These are phyloP conservation scores for Globisporangium cylindrosporum DNA, from an alignment of 352 stramenopile species.

Conservation along the genomic window DNA sequence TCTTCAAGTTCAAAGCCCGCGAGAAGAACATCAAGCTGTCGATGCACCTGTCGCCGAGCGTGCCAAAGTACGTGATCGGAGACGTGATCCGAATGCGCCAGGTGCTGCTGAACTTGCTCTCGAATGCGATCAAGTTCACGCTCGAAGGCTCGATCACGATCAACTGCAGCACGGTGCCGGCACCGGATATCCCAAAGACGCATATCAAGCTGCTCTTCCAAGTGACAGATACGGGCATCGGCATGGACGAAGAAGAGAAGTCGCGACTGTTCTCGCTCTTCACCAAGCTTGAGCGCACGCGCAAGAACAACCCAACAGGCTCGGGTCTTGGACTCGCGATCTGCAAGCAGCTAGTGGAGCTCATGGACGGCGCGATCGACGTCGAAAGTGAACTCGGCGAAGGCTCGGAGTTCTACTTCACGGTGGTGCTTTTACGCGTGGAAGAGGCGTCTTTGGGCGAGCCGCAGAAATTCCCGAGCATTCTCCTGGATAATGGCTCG, in stretches of 20 bases:
- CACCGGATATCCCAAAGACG: constrained; percentile 46
- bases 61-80: constrained; percentile 55
- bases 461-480: constrained; percentile 37
- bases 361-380: constrained; percentile 70
- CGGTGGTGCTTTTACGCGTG: constrained; percentile 43
- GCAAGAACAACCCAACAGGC: constrained; percentile 67
- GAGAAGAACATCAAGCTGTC: constrained; percentile 84
- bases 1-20: constrained; percentile 78
- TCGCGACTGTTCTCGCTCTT: constrained; percentile 63
- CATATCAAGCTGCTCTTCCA: constrained; percentile 67
- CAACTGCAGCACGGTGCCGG: constrained; percentile 53
- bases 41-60: constrained; percentile 45
- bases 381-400: constrained; percentile 64
- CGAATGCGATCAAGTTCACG: constrained; percentile 82
- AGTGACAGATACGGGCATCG: constrained; percentile 68
- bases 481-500: constrained; percentile 20
- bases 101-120: constrained; percentile 71
- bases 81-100: constrained; percentile 67
- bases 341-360: constrained; percentile 70
- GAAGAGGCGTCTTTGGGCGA: constrained; percentile 47
- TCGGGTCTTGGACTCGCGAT: constrained; percentile 68
- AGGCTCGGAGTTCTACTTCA: constrained; percentile 72
- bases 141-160: constrained; percentile 69
- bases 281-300: constrained; percentile 60
- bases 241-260: constrained; percentile 67